Evolutionary conservation across 1,284 basidiomycete genomes (phyloP).

Genomic region (Vanrija pseudolonga): DNA sequence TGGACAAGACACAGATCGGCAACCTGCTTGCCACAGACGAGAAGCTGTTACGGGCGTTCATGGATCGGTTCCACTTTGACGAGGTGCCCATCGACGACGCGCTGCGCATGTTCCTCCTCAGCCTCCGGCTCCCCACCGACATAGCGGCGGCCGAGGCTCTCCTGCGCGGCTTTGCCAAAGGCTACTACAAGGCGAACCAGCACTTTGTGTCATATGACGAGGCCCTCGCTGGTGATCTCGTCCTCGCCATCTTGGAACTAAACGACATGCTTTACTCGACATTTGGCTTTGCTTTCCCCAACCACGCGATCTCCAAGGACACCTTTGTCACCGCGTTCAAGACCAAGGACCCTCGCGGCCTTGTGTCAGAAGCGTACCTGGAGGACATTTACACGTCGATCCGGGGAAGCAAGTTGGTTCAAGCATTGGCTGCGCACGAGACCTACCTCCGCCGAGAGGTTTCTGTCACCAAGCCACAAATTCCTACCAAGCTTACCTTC

Average conservation of each 20-base stretch:
- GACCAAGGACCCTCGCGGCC: constrained; percentile 62
- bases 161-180: constrained; percentile 67
- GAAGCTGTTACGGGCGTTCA: constrained; percentile 71
- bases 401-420: constrained; percentile 64
- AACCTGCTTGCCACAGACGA: constrained; percentile 74
- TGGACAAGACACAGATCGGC: constrained; percentile 79
- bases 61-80: constrained; percentile 79
- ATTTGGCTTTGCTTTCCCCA: constrained; percentile 59
- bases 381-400: constrained; percentile 74
- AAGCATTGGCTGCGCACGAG: constrained; percentile 58
- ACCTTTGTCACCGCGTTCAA: constrained; percentile 78
- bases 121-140: constrained; percentile 66
- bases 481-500: constrained; percentile 75
- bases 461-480: constrained; percentile 61
- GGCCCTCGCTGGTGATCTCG: constrained; percentile 70
- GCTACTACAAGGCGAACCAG: constrained; percentile 88
- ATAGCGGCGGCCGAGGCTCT: constrained; percentile 57
- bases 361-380: constrained; percentile 69
- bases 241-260: constrained; percentile 73
- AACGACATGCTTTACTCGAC: constrained; percentile 46
- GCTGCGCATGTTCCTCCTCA: constrained; percentile 78
- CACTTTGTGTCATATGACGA: constrained; percentile 70
- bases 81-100: constrained; percentile 84
- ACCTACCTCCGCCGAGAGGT: constrained; percentile 47
- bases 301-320: constrained; percentile 60